Percentiles rank a stretch among this genome's conserved stretches.
These are phyloP conservation scores for Wickerhamomyces chaumierensis DNA, from an alignment of 805 yeast species.

Conservation along the genomic window DNA sequence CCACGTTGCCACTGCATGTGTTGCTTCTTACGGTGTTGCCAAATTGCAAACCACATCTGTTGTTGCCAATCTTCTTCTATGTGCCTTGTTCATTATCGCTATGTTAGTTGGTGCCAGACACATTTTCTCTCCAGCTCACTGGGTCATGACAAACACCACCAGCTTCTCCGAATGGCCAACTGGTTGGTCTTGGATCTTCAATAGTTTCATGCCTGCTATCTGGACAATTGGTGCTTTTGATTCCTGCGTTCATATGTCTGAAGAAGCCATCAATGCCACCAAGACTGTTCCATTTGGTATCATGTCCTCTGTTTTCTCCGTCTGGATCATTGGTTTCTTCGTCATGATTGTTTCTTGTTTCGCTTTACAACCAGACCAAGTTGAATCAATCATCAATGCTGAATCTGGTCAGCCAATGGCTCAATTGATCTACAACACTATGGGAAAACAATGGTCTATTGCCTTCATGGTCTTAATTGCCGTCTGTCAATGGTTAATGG, in stretches of 20 bases:
- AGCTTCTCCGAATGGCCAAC: constrained; percentile 41
- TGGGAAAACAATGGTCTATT: constrained; percentile 58
- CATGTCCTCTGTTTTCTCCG: constrained; percentile 39
- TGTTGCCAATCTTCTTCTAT: constrained; percentile 35
- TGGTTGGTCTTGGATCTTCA: constrained; percentile 44
- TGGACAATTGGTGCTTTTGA: constrained; percentile 74
- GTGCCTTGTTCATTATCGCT: constrained; percentile 42
- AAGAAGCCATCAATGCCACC: constrained; percentile 53
- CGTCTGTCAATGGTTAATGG: constrained; percentile 56
- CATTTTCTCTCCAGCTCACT: constrained; percentile 18
- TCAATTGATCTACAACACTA: constrained; percentile 47
- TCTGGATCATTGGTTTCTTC: constrained; percentile 47
- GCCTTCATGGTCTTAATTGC: constrained; percentile 52
- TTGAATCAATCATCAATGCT: constrained; percentile 28
- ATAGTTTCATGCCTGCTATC: constrained; percentile 49
- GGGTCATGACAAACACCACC: neutral
- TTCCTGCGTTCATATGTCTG: constrained; percentile 60
- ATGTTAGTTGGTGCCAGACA: constrained; percentile 39
- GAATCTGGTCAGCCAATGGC: constrained; percentile 54
- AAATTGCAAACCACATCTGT: constrained; percentile 46
- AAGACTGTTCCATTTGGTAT: constrained; percentile 58
- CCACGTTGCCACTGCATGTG: constrained; percentile 37
- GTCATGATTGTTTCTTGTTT: constrained; percentile 44
- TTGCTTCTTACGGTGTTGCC: constrained; percentile 42
- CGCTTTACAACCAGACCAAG: constrained; percentile 34